Evolutionary conservation across 768 basidiomycete genomes (phyloP).

Genomic region (Pholiota molesta): DNA sequence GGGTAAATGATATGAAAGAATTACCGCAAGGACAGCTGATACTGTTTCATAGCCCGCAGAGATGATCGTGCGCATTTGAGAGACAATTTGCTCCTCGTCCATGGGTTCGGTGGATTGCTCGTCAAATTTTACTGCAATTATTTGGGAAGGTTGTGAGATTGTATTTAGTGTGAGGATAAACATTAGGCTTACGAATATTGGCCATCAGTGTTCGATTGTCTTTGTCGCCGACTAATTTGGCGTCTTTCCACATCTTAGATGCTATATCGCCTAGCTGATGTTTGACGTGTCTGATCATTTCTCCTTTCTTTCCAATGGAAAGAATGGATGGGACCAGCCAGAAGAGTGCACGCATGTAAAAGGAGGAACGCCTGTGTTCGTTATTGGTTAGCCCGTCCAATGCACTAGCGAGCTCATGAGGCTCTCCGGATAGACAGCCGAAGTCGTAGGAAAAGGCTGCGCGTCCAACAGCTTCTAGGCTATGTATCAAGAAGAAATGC

Average conservation of each 20-base stretch:
- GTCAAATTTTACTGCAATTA: slow-evolving; percentile 47
- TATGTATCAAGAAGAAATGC: slow-evolving; percentile 24
- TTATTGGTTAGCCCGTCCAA: slow-evolving; percentile 65
- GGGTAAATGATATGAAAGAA: slow-evolving; percentile 21
- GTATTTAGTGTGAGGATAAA: neutral
- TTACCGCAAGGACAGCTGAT: slow-evolving; percentile 47
- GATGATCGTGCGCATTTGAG: slow-evolving; percentile 65
- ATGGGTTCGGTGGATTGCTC: slow-evolving; percentile 32
- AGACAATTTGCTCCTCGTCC: slow-evolving; percentile 53
- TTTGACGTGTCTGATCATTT: slow-evolving; percentile 57
- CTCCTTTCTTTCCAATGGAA: slow-evolving; percentile 57
- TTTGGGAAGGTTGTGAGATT: neutral
- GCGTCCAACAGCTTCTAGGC: slow-evolving; percentile 60
- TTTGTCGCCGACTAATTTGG: slow-evolving; percentile 46
- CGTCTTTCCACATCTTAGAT: slow-evolving; percentile 55
- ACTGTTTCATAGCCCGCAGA: slow-evolving; percentile 63
- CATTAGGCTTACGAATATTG: slow-evolving; percentile 47
- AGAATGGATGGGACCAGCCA: slow-evolving; percentile 61
- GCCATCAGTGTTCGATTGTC: slow-evolving; percentile 53
- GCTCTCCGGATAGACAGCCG: slow-evolving; percentile 51
- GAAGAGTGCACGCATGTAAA: slow-evolving; percentile 67
- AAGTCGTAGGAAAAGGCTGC: slow-evolving; percentile 71
- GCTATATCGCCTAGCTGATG: slow-evolving; percentile 56
- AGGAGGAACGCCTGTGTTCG: slow-evolving; percentile 57
- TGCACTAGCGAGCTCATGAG: slow-evolving; percentile 51